Base-by-base conservation (phyloP, 192 early-diverging fungal genomes). In the Entomortierella chlamydospora region DNA sequence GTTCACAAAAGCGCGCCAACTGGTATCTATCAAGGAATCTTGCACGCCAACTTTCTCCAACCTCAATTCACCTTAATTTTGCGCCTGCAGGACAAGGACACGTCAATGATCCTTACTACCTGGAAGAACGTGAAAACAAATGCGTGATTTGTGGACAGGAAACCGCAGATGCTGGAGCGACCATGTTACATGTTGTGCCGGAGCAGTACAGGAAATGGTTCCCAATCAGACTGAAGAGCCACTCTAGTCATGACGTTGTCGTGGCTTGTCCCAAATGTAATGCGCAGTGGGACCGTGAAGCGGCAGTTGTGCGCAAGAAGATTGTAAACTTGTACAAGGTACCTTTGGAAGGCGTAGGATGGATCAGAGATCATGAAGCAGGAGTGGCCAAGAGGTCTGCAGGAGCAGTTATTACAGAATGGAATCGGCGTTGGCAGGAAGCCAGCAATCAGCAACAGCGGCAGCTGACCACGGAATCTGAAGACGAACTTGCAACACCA, bases 131-230 rank as follows among this genome's bases (percentile, higher is more conserved):
- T 2, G 68, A 79, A 57, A 79, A 79, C 60, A 70, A 70, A 33
- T 79, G 76, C 7, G 76, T 79, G n/a, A 49, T 67, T 23, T 79
- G 76, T 50, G 76, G 68, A 22, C 22, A 61, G 4, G 39, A 47
- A 47, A 79, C 68, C 0, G 57, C 26, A 0, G 57, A 70, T n/a
- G 74, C 41, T 25, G 76, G 76, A 17, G 76, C 76, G 20, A 79
- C 76, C 12, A 79, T 79, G 76, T 29, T 79, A 17, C 76, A 79
- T 51, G 68, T 79, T 4, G 76, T 79, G 0, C 76, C 76, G 6
- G 76, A 79, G 33, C 76, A 79, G 26, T 79, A 79, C 25, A 53
- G 76, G 1, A 70, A 70, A 23, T 79, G 76, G 76, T 70, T 79
- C 30, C 76, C 76, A 0, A 50, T 79, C 17, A 43, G 42, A 45